Evolutionary conservation across 208 protist species (phyloP).

Genomic region (Wallacemonas collosoma): DNA sequence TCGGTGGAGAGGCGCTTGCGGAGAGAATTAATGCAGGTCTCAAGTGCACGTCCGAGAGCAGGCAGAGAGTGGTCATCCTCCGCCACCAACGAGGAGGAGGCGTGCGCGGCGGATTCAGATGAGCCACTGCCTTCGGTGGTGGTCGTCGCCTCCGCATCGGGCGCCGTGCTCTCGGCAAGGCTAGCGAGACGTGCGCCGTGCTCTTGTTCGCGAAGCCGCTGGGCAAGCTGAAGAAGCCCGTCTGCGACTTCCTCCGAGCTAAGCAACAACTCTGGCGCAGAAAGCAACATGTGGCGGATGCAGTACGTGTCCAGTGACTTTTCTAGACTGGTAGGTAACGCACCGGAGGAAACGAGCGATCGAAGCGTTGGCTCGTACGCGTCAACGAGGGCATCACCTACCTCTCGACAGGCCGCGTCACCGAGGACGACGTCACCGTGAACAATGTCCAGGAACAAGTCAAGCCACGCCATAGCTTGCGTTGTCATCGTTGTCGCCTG

Average conservation of each 20-base stretch:
- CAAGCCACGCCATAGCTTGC: conserved; percentile 25
- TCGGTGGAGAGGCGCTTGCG: conserved; percentile 22
- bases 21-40: conserved; percentile 11
- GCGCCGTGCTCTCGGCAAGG: background rate
- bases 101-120: background rate
- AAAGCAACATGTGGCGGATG: conserved; percentile 39
- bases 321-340: conserved; percentile 35
- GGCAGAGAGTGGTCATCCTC: background rate
- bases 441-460: conserved; percentile 66
- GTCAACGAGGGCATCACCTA: conserved; percentile 43
- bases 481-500: background rate
- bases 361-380: conserved; percentile 39
- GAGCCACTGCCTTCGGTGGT: background rate
- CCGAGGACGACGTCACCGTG: conserved; percentile 55
- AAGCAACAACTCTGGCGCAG: conserved; percentile 45
- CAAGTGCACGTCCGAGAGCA: background rate
- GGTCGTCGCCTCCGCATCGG: too few species aligned
- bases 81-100: too few species aligned
- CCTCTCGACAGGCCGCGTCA: conserved; percentile 42
- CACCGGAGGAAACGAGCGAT: conserved; percentile 20
- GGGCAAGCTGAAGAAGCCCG: conserved; percentile 38
- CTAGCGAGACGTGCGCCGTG: background rate
- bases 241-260: conserved; percentile 26
- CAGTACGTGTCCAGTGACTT: conserved; percentile 63
- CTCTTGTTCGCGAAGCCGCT: conserved; percentile 19